These are phyloP conservation scores for Flaveria bidentis DNA, from an alignment of 129 eudicot species.

Conservation along the genomic window DNA sequence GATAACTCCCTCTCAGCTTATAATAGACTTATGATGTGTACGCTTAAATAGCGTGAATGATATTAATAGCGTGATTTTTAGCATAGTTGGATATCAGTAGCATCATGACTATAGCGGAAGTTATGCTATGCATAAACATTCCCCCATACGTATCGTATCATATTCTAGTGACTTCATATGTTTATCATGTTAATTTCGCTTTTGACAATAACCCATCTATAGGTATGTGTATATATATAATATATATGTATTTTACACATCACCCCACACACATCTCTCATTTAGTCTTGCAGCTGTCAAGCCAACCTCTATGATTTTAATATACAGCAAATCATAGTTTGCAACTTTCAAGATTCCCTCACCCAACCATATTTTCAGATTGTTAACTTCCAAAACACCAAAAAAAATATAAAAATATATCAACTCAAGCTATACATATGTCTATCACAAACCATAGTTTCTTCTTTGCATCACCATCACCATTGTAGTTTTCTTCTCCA, in stretches of 20 bases:
- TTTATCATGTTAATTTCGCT: too few species aligned
- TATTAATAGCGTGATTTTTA: too few species aligned
- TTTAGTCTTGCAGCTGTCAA: slow-evolving; percentile 58
- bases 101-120: too few species aligned
- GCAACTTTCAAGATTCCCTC: slow-evolving; percentile 73
- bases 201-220: too few species aligned
- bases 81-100: too few species aligned
- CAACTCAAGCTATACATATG: slow-evolving; percentile 17
- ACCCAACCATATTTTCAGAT: slow-evolving; percentile 19
- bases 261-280: not conserved
- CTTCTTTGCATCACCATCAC: slow-evolving; percentile 2
- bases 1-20: too few species aligned
- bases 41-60: too few species aligned
- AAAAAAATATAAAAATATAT: not conserved
- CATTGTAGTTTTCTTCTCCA: slow-evolving; percentile 20
- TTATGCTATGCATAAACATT: too few species aligned
- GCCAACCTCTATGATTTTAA: slow-evolving; percentile 40
- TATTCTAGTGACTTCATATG: too few species aligned
- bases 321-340: slow-evolving; percentile 80
- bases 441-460: slow-evolving; percentile 20
- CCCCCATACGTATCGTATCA: too few species aligned
- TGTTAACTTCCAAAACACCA: slow-evolving; percentile 19
- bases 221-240: too few species aligned
- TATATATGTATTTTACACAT: not conserved
- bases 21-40: too few species aligned